Percentiles rank a stretch among this genome's conserved stretches.
Evolutionary conservation across 73 alveolate species (phyloP).

Genomic region (Paramecium pentaurelia): DNA sequence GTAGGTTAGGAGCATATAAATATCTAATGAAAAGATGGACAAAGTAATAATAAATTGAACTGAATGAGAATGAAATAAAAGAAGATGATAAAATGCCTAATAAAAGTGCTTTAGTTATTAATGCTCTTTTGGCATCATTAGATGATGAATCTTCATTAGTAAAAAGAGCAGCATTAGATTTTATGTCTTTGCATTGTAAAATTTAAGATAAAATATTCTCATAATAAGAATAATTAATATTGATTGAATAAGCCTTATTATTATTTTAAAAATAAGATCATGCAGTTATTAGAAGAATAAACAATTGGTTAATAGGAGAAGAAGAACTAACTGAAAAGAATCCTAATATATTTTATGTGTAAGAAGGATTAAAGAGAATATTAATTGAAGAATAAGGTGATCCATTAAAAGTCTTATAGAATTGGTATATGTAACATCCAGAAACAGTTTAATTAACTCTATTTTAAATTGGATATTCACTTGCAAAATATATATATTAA

Average conservation of each 20-base stretch:
- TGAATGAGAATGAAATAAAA: not conserved
- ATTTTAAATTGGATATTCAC: not conserved
- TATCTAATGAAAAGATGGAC: slow-evolving; percentile 46
- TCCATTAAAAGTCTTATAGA: not conserved
- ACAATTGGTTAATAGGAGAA: slow-evolving; percentile 37
- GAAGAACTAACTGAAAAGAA: not conserved
- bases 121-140: slow-evolving; percentile 37
- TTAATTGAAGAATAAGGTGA: not conserved
- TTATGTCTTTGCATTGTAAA: slow-evolving; percentile 23
- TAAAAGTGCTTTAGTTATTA: slow-evolving; percentile 23
- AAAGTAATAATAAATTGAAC: not conserved
- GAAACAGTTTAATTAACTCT: slow-evolving; percentile 23
- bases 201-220: not conserved
- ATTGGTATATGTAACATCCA: slow-evolving; percentile 50
- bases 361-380: slow-evolving; percentile 22
- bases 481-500: not conserved
- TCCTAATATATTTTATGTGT: not conserved
- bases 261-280: slow-evolving; percentile 20
- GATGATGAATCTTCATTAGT: slow-evolving; percentile 21
- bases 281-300: slow-evolving; percentile 29
- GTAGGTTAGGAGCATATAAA: slow-evolving; percentile 27
- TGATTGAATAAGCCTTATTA: not conserved
- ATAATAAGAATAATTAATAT: not conserved
- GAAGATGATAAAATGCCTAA: slow-evolving; percentile 34
- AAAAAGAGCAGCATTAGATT: slow-evolving; percentile 41